Base-by-base conservation (phyloP, 176 grass and related monocot species). In the Aegilops sharonensis region DNA sequence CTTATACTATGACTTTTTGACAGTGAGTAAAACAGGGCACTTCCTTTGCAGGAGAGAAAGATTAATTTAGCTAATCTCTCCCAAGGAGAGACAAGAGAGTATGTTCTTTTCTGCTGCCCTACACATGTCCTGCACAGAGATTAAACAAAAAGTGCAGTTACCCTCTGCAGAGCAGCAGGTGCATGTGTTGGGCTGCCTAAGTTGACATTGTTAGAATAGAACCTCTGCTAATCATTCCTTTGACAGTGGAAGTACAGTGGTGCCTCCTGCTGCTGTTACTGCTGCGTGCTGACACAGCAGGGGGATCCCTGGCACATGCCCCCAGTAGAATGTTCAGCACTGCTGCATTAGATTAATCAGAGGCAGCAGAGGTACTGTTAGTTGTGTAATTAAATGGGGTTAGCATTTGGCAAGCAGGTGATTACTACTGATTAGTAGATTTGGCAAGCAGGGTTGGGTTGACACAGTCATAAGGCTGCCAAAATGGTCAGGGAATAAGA, bases 301-400 rank as follows among this genome's bases (percentile, higher is more conserved):
- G 24, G 35, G 37, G 81, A 80, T 91, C 67, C 10, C 57, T 35
- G 80, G 68, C 85, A 87, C 85, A 91, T 80, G 81, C 39, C 36
- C 75, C 85, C 35, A 84, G 85, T 87, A 84, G 89, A 91, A 91
- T 91, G 89, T 87, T 87, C 81, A 87, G 30, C 10, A 36, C 21
- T 65, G 45, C 75, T 42, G 65, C 80, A 65, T 83, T 68, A 65
- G 60, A 87, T 74, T 67, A 64, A 87, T 67, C 18, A 54, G 66
- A 14, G 35, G 36, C 8, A 78, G 56, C 72, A 90, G 1, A 90
- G 45, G 65, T 64, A 45, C 14, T 76, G 1, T 0, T 43, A 43
- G 31, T 15, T 64, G 9, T 5, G 73, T 73, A 83, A 37, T 83
- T 83, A 87, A 65, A 87, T 36, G 9, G 24, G 43, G 25, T 80